phyloP scores from a whole-genome alignment of 495 filamentous ascomycete genomes.

The Lophiostoma macrostomum region DNA sequence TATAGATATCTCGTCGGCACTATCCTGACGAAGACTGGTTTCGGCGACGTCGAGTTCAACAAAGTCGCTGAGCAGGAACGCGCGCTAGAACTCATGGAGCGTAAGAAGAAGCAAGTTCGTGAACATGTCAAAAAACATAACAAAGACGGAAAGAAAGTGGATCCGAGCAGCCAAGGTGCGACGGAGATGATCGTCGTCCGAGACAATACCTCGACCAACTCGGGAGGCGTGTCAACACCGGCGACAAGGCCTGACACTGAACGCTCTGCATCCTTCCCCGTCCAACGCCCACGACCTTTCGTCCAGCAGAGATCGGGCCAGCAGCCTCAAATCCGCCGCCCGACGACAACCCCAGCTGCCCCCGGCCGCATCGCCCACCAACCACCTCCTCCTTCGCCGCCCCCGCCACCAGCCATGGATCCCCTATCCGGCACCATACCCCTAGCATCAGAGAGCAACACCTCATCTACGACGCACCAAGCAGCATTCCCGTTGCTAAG shows the following conservation, averaged over 20 bases:
- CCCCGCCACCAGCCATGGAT: constrained; percentile 2
- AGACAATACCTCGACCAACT: not conserved
- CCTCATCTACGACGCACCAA: not conserved
- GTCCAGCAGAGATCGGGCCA: not conserved
- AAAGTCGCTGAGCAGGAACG: constrained; percentile 42
- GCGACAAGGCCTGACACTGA: not conserved
- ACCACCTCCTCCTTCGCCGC: not conserved
- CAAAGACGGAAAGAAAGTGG: constrained; percentile 1
- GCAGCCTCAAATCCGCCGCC: constrained; percentile 5
- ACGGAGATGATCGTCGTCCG: constrained; percentile 14
- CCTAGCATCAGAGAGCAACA: not conserved
- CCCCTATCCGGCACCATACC: constrained; percentile 16
- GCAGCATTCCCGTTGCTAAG: constrained; percentile 5
- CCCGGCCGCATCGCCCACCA: not conserved
- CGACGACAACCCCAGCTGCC: not conserved
- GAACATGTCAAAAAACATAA: constrained; percentile 37
- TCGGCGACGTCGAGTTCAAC: constrained; percentile 52
- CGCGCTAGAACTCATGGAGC: constrained; percentile 42
- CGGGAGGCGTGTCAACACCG: not conserved
- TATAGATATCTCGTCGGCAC: constrained; percentile 55
- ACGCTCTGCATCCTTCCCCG: not conserved
- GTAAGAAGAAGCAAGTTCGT: constrained; percentile 46
- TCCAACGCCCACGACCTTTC: not conserved
- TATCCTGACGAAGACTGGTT: constrained; percentile 54
- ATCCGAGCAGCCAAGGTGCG: constrained; percentile 3